Conservation (phyloP, 768 basidiomycete genomes). For the Gloeopeniophorella convolvens region DNA sequence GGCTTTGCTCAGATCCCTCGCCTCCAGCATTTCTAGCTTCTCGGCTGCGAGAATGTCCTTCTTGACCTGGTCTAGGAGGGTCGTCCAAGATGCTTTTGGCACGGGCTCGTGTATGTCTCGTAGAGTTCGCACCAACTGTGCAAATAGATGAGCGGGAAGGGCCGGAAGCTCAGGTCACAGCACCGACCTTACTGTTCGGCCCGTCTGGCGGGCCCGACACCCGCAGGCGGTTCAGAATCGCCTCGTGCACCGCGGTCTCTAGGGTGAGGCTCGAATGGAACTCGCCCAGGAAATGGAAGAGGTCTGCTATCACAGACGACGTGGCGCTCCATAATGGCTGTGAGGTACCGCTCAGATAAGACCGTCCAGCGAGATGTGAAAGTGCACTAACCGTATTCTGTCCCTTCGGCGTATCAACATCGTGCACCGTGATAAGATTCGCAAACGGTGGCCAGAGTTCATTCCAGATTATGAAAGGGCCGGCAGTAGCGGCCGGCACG, state of each 20-base stretch:
- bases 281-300: constrained; percentile 57
- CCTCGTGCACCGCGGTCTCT: constrained; percentile 45
- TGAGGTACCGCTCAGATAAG: background rate
- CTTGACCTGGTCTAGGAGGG: constrained; percentile 49
- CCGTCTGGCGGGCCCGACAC: constrained; percentile 41
- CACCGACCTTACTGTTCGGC: constrained; percentile 9
- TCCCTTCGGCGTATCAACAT: constrained; percentile 40
- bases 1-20: constrained; percentile 1
- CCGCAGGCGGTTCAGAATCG: constrained; percentile 44
- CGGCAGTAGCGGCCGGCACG: constrained; percentile 11
- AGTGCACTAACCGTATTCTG: constrained; percentile 23
- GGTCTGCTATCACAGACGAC: constrained; percentile 56
- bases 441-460: constrained; percentile 73
- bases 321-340: constrained; percentile 51
- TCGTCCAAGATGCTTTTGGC: constrained; percentile 37
- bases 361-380: constrained; percentile 2
- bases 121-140: constrained; percentile 52
- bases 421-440: constrained; percentile 42
- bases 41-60: constrained; percentile 65
- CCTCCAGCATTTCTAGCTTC: constrained; percentile 52
- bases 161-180: background rate
- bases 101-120: constrained; percentile 46
- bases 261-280: constrained; percentile 47
- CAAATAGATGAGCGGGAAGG: constrained; percentile 2
- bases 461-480: constrained; percentile 55